Percentiles rank a stretch among this genome's conserved stretches.
These are phyloP conservation scores for Paratinospora sagittata DNA, from an alignment of 164 flowering plant species.

Conservation along the genomic window DNA sequence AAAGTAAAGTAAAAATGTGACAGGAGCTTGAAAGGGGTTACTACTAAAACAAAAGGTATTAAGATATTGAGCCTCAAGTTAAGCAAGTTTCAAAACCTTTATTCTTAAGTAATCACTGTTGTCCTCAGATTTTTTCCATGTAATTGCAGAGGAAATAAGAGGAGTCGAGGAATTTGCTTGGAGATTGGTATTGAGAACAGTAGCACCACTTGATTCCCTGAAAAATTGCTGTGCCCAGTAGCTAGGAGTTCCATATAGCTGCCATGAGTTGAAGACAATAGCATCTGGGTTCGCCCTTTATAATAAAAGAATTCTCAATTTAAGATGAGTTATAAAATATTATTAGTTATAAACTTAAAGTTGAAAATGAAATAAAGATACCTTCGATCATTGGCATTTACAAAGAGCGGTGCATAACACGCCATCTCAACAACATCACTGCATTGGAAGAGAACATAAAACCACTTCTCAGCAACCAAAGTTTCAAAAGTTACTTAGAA, in stretches of 20 bases:
- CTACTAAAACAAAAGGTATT: neutral
- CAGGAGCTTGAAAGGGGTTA: neutral
- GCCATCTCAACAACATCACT: conserved; percentile 90
- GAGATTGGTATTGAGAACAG: conserved; percentile 46
- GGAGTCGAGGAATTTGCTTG: conserved; percentile 36
- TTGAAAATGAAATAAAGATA: conserved; percentile 20
- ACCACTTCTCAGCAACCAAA: conserved; percentile 1
- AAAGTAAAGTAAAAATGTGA: neutral
- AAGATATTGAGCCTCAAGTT: neutral
- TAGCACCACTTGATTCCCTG: conserved; percentile 76
- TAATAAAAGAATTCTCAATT: neutral
- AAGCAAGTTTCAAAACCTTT: conserved; percentile 42
- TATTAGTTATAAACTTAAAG: neutral
- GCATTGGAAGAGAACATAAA: conserved; percentile 25
- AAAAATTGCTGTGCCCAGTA: conserved; percentile 82
- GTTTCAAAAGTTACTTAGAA: neutral
- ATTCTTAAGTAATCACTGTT: conserved; percentile 39
- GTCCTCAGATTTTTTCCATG: conserved; percentile 39
- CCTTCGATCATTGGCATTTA: conserved; percentile 71
- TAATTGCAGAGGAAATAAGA: conserved; percentile 70
- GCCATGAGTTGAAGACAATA: conserved; percentile 72
- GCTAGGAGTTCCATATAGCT: conserved; percentile 82
- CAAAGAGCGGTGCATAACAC: conserved; percentile 95
- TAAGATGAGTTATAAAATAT: neutral
- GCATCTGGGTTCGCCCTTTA: conserved; percentile 92